Conservation (phyloP, 345 rosid species). For the Pseudoturritis turrita region DNA sequence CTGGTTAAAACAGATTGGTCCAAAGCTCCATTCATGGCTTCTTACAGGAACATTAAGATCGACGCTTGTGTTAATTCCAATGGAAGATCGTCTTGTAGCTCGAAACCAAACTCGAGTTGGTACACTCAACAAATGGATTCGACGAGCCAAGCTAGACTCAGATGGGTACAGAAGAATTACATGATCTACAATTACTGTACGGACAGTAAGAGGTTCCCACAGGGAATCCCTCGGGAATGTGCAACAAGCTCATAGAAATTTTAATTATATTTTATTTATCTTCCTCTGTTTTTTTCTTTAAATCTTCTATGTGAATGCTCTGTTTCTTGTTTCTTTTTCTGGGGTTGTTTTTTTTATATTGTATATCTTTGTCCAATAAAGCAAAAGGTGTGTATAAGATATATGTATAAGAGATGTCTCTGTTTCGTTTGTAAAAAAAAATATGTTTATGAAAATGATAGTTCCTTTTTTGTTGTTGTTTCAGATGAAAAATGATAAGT, state of each 20-base stretch:
- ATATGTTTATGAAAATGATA: constrained; percentile 12
- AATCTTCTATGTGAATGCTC: constrained; percentile 20
- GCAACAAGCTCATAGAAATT: constrained; percentile 1
- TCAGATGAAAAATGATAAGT: background rate
- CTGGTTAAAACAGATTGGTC: constrained; percentile 55
- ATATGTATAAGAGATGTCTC: constrained; percentile 1
- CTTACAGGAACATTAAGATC: constrained; percentile 34
- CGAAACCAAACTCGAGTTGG: constrained; percentile 32
- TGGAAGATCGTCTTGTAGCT: constrained; percentile 29
- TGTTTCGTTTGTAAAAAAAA: constrained; percentile 8
- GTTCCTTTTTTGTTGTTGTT: background rate
- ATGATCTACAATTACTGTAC: constrained; percentile 44
- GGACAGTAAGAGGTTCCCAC: constrained; percentile 37
- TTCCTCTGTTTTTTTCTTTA: background rate
- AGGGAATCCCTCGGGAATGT: constrained; percentile 34
- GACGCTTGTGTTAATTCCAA: constrained; percentile 32
- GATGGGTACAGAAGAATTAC: constrained; percentile 50
- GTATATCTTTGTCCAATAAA: constrained; percentile 23
- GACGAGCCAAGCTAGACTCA: constrained; percentile 34
- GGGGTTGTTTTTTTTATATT: constrained; percentile 3
- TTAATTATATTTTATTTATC: background rate
- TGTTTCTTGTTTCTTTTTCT: background rate
- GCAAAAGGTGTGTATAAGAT: background rate
- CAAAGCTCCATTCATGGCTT: constrained; percentile 43
- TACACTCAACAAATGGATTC: constrained; percentile 42